phyloP scores from a whole-genome alignment of 257 asterid species.

The Asclepias syriaca region DNA sequence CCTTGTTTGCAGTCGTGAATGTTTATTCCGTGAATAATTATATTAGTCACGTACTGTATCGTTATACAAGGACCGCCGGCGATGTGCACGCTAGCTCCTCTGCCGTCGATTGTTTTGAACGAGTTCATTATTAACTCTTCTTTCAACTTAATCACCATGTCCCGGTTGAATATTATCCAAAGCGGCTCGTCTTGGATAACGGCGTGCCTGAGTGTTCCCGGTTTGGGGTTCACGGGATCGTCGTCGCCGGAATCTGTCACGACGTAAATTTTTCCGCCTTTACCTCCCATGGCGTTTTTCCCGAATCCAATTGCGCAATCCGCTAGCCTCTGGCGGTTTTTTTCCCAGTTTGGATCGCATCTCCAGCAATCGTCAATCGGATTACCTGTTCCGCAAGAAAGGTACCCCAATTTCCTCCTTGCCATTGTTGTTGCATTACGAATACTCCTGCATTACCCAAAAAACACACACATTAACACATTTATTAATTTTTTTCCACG shows the following conservation, averaged over 20 bases:
- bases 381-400: constrained; percentile 71
- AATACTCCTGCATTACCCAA: constrained; percentile 41
- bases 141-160: constrained; percentile 69
- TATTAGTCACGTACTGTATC: constrained; percentile 60
- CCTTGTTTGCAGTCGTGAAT: constrained; percentile 78
- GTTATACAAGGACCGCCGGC: constrained; percentile 85
- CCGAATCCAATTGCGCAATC: constrained; percentile 82
- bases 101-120: constrained; percentile 72
- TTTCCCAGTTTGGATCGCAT: constrained; percentile 66
- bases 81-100: constrained; percentile 79
- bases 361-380: constrained; percentile 89
- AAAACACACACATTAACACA: constrained; percentile 6
- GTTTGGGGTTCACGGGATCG: constrained; percentile 49
- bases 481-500: too few relatives aligned
- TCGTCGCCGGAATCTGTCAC: constrained; percentile 56
- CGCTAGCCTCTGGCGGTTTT: constrained; percentile 57
- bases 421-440: constrained; percentile 54
- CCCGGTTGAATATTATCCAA: constrained; percentile 73
- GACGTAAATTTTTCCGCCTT: constrained; percentile 52
- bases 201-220: constrained; percentile 68
- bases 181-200: constrained; percentile 63
- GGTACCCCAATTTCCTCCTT: constrained; percentile 56
- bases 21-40: constrained; percentile 68
- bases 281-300: constrained; percentile 65
- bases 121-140: constrained; percentile 85